phyloP scores from a whole-genome alignment of 768 basidiomycete species.

The Coprinopsis strossmayeri region DNA sequence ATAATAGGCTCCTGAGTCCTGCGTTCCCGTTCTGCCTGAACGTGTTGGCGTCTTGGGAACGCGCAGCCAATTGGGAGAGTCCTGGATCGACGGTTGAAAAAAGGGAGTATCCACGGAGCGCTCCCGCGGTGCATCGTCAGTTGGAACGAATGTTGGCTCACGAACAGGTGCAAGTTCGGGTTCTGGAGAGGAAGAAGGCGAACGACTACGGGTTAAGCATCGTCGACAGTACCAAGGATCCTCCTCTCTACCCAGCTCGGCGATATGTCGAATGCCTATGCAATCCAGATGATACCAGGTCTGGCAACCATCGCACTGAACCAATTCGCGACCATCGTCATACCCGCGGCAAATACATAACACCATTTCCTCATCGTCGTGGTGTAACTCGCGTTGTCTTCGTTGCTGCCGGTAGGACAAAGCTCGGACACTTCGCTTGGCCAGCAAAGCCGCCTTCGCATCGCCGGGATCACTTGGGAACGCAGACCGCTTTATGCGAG shows the following conservation, averaged over 20 bases:
- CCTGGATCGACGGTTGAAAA: conserved; percentile 43
- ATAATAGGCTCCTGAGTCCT: neutral
- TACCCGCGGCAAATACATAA: conserved; percentile 61
- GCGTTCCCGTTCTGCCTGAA: conserved; percentile 24
- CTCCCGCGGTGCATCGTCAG: conserved; percentile 43
- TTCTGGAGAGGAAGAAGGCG: conserved; percentile 33
- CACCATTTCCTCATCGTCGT: conserved; percentile 39
- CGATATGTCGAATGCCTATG: conserved; percentile 60
- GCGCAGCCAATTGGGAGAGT: conserved; percentile 52
- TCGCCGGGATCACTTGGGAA: conserved; percentile 70
- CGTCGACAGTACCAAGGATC: conserved; percentile 73
- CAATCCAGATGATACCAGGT: conserved; percentile 81
- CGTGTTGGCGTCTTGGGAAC: conserved; percentile 48
- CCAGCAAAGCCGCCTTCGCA: conserved; percentile 64
- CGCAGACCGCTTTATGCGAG: conserved; percentile 23
- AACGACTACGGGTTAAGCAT: conserved; percentile 41
- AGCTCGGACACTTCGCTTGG: conserved; percentile 62
- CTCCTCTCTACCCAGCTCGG: conserved; percentile 67
- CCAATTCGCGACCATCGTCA: conserved; percentile 69
- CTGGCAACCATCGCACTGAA: conserved; percentile 77
- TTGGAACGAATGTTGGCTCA: conserved; percentile 68
- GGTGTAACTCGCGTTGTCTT: conserved; percentile 25
- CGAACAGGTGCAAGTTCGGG: conserved; percentile 20
- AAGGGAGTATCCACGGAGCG: conserved; percentile 50
- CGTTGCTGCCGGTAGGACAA: conserved; percentile 48